Percentiles rank a stretch among this genome's conserved stretches.
phyloP scores from a whole-genome alignment of 306 rosid genomes.

The Abrus precatorius region DNA sequence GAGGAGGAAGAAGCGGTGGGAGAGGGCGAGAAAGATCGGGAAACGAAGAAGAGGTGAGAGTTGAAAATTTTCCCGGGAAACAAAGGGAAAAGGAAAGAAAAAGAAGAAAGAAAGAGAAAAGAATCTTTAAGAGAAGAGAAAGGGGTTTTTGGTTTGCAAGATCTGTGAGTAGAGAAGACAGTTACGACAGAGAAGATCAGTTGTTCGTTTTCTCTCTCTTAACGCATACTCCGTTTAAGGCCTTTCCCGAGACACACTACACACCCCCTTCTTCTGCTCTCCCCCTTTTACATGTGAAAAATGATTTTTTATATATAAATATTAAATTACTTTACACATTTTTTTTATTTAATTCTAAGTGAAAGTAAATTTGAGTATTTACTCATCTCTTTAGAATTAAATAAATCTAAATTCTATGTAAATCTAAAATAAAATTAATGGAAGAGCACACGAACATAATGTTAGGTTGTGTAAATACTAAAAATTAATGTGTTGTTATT shows the following conservation, averaged over 20 bases:
- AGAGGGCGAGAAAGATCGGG: conserved; percentile 7
- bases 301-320: too few relatives aligned
- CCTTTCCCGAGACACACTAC: conserved; percentile 16
- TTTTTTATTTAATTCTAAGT: too few relatives aligned
- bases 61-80: conserved; percentile 45
- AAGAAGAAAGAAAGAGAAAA: conserved; percentile 48
- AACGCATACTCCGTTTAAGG: not conserved
- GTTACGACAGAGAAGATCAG: not conserved
- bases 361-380: too few relatives aligned
- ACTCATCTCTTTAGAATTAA: too few relatives aligned
- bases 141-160: conserved; percentile 49
- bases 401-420: too few relatives aligned
- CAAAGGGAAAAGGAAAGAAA: conserved; percentile 5
- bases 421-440: too few relatives aligned
- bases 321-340: too few relatives aligned
- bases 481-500: too few relatives aligned
- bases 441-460: too few relatives aligned
- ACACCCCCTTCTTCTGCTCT: not conserved
- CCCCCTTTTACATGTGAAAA: not conserved
- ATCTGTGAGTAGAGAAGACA: conserved; percentile 60
- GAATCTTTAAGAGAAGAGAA: conserved; percentile 44
- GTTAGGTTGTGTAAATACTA: too few relatives aligned
- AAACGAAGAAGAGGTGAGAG: conserved; percentile 3
- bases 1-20: conserved; percentile 34
- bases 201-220: not conserved